Percentiles rank a stretch among this genome's conserved stretches.
These are phyloP conservation scores for Barnettozyma populi DNA, from an alignment of 805 yeast species.

Conservation along the genomic window DNA sequence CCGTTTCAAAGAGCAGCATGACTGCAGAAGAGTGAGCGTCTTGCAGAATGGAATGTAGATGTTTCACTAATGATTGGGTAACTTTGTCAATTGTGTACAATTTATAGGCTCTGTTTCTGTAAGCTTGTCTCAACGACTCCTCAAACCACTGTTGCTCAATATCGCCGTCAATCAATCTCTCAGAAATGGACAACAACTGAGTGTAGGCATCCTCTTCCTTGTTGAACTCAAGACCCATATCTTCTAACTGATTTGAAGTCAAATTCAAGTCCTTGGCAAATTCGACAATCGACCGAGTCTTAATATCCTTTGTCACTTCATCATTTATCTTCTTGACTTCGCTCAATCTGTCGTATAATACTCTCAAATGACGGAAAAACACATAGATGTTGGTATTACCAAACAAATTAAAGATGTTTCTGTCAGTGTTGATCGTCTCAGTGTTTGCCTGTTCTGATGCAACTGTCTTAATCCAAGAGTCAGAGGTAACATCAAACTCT, in stretches of 20 bases:
- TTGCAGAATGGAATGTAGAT: constrained; percentile 76
- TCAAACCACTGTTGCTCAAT: constrained; percentile 93
- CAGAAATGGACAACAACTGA: constrained; percentile 73
- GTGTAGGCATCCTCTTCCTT: constrained; percentile 62
- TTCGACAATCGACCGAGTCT: constrained; percentile 53
- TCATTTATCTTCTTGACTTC: constrained; percentile 72
- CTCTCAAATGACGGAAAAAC: constrained; percentile 80
- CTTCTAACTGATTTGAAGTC: constrained; percentile 73
- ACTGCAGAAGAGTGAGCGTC: constrained; percentile 80
- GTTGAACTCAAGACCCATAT: constrained; percentile 68
- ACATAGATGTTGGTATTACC: constrained; percentile 86
- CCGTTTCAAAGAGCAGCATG: constrained; percentile 74
- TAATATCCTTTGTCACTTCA: constrained; percentile 68
- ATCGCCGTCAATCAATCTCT: constrained; percentile 78
- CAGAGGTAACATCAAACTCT: constrained; percentile 21
- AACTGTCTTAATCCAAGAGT: constrained; percentile 24
- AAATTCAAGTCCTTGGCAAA: constrained; percentile 87
- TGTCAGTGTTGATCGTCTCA: constrained; percentile 28
- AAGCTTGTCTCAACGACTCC: constrained; percentile 92
- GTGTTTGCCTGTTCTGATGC: constrained; percentile 22
- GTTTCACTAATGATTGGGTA: constrained; percentile 75
- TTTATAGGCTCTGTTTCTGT: constrained; percentile 88
- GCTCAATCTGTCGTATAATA: constrained; percentile 69
- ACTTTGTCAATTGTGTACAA: constrained; percentile 92
- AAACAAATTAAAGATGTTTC: constrained; percentile 69